These are phyloP conservation scores for Pichia occidentalis DNA, from an alignment of 805 yeast species.

Conservation along the genomic window DNA sequence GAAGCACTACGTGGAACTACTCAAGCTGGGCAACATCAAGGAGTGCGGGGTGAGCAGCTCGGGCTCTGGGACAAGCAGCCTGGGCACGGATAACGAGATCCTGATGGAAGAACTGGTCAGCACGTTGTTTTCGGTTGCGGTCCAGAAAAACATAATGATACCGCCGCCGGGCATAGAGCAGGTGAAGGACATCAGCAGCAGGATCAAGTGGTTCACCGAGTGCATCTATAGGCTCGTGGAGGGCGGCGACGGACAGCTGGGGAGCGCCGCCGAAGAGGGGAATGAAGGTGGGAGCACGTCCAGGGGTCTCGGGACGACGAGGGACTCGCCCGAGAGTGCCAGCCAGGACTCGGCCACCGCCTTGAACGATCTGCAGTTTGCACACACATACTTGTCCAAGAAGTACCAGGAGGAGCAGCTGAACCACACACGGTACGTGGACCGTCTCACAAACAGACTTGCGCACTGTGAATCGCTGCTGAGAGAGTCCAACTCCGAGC, in stretches of 20 bases:
- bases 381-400: constrained; percentile 61
- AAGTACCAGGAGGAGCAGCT: constrained; percentile 63
- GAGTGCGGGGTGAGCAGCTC: constrained; percentile 3
- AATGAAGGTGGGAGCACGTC: no score
- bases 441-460: constrained; percentile 46
- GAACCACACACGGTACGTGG: constrained; percentile 46
- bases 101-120: constrained; percentile 40
- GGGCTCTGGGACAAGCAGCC: no score
- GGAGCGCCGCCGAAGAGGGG: not conserved
- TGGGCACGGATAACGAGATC: constrained; percentile 8
- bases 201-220: constrained; percentile 27
- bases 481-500: constrained; percentile 31
- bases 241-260: constrained; percentile 13
- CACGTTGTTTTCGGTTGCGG: constrained; percentile 41
- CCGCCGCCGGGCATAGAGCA: constrained; percentile 28
- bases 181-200: constrained; percentile 20
- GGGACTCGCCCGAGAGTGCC: not conserved
- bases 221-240: constrained; percentile 22
- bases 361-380: constrained; percentile 59
- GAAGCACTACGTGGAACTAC: constrained; percentile 10
- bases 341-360: constrained; percentile 36
- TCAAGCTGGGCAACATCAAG: constrained; percentile 13
- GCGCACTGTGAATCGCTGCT: constrained; percentile 46
- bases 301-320: not conserved
- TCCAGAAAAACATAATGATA: constrained; percentile 34